A percentile compares a stretch with the other conserved stretches of the same genome.
Conservation (phyloP, 208 protist species). For the Leishmania turanica region DNA sequence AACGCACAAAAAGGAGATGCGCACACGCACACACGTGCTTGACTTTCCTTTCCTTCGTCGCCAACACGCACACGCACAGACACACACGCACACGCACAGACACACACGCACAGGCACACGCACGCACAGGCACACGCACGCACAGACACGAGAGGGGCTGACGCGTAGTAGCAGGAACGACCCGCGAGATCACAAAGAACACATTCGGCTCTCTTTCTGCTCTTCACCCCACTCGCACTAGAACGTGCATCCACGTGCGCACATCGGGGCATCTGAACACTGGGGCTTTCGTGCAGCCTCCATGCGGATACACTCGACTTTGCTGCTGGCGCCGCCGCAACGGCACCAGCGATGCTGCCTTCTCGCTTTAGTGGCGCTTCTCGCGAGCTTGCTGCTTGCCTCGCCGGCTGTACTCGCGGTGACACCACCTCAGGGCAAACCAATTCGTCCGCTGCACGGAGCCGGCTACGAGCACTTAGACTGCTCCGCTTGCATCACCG, state of each 20-base stretch:
- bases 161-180: background rate
- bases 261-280: background rate
- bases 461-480: slow-evolving; percentile 66
- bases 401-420: background rate
- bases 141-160: background rate
- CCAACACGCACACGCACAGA: background rate
- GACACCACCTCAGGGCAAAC: background rate
- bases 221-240: background rate
- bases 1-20: background rate
- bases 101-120: background rate
- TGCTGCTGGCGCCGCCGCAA: background rate
- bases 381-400: slow-evolving; percentile 1
- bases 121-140: background rate
- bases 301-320: background rate
- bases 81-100: background rate
- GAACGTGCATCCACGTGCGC: background rate
- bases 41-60: background rate
- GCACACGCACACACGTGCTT: background rate
- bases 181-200: background rate
- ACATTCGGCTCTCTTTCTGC: background rate
- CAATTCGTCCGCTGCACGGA: slow-evolving; percentile 39
- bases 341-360: background rate
- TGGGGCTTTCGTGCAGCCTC: background rate
- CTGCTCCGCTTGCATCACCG: slow-evolving; percentile 80
- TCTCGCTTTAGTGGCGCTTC: background rate